Evolutionary conservation across 371 early-diverging fungal species (phyloP).

Genomic region (Actinomucor elegans): DNA sequence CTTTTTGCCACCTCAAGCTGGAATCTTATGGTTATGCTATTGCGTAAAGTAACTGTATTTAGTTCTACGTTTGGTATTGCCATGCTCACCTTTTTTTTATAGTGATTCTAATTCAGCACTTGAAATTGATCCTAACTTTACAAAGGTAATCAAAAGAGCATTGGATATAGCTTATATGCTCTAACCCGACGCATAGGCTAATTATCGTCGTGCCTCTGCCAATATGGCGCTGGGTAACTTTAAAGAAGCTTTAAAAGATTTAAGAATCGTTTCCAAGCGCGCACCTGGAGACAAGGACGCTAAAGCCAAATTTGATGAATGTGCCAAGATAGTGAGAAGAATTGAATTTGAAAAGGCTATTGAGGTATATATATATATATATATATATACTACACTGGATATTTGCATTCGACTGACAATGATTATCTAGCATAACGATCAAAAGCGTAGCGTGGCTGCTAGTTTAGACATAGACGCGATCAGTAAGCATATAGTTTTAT

Average conservation of each 20-base stretch:
- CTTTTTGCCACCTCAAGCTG: constrained; percentile 83
- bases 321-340: constrained; percentile 85
- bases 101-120: constrained; percentile 89
- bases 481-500: constrained; percentile 28
- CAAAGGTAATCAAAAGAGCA: constrained; percentile 60
- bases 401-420: background rate
- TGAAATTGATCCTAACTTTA: constrained; percentile 77
- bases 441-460: constrained; percentile 48
- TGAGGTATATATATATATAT: constrained; percentile 60
- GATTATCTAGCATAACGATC: constrained; percentile 13
- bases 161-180: too few relatives aligned
- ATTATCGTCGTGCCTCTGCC: constrained; percentile 89
- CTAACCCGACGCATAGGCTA: constrained; percentile 50
- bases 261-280: constrained; percentile 68
- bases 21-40: constrained; percentile 93
- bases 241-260: constrained; percentile 84
- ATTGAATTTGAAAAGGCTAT: constrained; percentile 95
- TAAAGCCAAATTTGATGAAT: constrained; percentile 70
- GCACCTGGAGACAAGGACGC: constrained; percentile 74
- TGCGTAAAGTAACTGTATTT: constrained; percentile 41
- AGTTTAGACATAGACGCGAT: constrained; percentile 47
- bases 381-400: too few relatives aligned
- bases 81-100: background rate
- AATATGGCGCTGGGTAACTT: constrained; percentile 83
- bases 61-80: background rate